Conservation (phyloP, 495 filamentous ascomycete species). For the Podospora pseudoanserina region DNA sequence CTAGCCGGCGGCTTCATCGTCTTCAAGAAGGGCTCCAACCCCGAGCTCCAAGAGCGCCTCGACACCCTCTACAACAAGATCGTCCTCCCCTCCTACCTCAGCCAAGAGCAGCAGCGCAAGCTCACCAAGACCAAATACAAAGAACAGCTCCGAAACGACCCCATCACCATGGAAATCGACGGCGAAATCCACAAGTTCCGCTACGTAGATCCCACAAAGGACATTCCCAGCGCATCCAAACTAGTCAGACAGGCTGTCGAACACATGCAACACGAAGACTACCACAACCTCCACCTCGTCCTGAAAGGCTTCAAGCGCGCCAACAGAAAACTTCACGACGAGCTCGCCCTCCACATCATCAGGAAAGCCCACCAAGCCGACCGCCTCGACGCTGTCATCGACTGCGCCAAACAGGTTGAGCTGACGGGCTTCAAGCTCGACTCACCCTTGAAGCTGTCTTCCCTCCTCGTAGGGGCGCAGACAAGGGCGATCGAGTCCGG, state of each 20-base stretch:
- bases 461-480: slow-evolving; percentile 53
- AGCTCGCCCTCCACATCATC: slow-evolving; percentile 40
- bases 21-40: slow-evolving; percentile 34
- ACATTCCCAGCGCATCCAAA: slow-evolving; percentile 31
- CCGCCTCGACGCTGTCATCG: slow-evolving; percentile 48
- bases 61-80: slow-evolving; percentile 56
- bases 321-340: slow-evolving; percentile 29
- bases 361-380: slow-evolving; percentile 39
- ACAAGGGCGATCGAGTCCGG: slow-evolving; percentile 40
- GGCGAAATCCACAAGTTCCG: slow-evolving; percentile 55
- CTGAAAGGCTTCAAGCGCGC: slow-evolving; percentile 50
- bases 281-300: slow-evolving; percentile 55
- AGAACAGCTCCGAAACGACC: slow-evolving; percentile 52
- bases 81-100: slow-evolving; percentile 62
- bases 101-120: slow-evolving; percentile 50
- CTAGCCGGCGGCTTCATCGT: slow-evolving; percentile 21
- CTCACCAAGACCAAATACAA: slow-evolving; percentile 52
- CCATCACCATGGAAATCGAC: slow-evolving; percentile 58
- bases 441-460: slow-evolving; percentile 36
- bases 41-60: slow-evolving; percentile 42
- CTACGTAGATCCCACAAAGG: slow-evolving; percentile 37
- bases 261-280: slow-evolving; percentile 58
- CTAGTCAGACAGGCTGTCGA: slow-evolving; percentile 40
- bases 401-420: slow-evolving; percentile 45
- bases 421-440: slow-evolving; percentile 52